phyloP scores from a whole-genome alignment of 257 asterid genomes.

The Prunella vulgaris region DNA sequence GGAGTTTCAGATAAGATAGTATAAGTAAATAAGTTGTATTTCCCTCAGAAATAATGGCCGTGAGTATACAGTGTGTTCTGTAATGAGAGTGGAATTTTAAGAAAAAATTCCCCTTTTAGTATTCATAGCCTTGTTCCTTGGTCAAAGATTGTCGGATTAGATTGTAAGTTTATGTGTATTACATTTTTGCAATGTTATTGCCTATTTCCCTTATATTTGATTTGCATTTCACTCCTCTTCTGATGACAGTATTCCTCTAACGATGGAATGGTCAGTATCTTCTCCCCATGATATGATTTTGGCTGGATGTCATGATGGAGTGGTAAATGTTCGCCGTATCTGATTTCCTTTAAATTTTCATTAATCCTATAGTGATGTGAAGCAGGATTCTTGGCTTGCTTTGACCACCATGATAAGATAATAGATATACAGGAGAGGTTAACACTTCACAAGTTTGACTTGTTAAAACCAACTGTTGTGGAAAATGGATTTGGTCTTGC shows the following conservation, averaged over 20 bases:
- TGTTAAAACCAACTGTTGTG: slow-evolving; percentile 7
- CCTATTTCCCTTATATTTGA: background rate
- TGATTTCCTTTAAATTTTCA: slow-evolving; percentile 14
- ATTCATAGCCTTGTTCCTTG: background rate
- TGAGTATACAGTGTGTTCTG: background rate
- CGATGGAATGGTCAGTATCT: slow-evolving; percentile 77
- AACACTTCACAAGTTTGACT: background rate
- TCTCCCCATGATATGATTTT: slow-evolving; percentile 74
- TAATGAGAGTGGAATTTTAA: background rate
- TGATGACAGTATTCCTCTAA: slow-evolving; percentile 65
- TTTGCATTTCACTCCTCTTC: slow-evolving; percentile 17
- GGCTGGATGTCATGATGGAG: slow-evolving; percentile 98
- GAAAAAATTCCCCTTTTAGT: background rate
- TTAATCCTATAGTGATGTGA: background rate
- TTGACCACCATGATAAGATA: background rate
- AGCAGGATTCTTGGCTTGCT: slow-evolving; percentile 8
- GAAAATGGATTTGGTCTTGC: background rate
- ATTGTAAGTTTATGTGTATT: background rate
- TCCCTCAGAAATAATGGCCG: background rate
- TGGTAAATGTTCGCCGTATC: slow-evolving; percentile 45
- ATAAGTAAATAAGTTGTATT: background rate
- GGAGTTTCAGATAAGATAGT: background rate
- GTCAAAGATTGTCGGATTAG: background rate
- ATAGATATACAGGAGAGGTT: background rate
- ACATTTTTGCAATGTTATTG: background rate